Percentiles rank a stretch among this genome's conserved stretches.
These are phyloP conservation scores for Termitomyces sp. DNA, from an alignment of 768 basidiomycete species.

Conservation along the genomic window DNA sequence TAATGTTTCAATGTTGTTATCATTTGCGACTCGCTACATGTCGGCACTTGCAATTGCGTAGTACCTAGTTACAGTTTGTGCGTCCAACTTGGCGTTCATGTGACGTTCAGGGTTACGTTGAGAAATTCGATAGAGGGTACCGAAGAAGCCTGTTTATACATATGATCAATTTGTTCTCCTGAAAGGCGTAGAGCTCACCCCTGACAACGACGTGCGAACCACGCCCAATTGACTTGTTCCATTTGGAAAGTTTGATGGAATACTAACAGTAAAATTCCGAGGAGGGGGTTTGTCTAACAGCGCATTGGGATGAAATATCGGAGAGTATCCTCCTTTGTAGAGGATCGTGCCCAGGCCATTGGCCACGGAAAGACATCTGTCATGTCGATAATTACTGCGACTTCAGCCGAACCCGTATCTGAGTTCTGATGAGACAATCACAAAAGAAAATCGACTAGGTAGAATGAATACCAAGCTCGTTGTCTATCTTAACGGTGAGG, in stretches of 20 bases:
- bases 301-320: conserved; percentile 20
- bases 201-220: conserved; percentile 30
- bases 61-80: too few relatives aligned
- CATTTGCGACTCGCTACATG: not conserved
- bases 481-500: conserved; percentile 40
- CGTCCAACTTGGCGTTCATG: conserved; percentile 2
- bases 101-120: conserved; percentile 24
- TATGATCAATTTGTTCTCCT: not conserved
- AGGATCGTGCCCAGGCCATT: too few relatives aligned
- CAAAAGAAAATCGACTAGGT: not conserved
- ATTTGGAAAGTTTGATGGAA: conserved; percentile 22
- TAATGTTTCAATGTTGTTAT: too few relatives aligned
- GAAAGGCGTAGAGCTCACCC: conserved; percentile 23
- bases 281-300: conserved; percentile 24
- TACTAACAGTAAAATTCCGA: conserved; percentile 37
- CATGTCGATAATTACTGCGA: conserved; percentile 40
- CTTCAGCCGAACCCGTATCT: conserved; percentile 33
- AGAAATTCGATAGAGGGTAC: conserved; percentile 23
- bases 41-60: not conserved
- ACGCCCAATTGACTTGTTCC: conserved; percentile 31
- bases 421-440: conserved; percentile 21
- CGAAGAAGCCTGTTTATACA: conserved; percentile 22
- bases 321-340: conserved; percentile 21
- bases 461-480: conserved; percentile 31
- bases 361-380: conserved; percentile 2